A percentile compares a stretch with the other conserved stretches of the same genome.
Evolutionary conservation across 2,329 filamentous ascomycete genomes (phyloP).

Genomic region (Cucurbitaria berberidis): DNA sequence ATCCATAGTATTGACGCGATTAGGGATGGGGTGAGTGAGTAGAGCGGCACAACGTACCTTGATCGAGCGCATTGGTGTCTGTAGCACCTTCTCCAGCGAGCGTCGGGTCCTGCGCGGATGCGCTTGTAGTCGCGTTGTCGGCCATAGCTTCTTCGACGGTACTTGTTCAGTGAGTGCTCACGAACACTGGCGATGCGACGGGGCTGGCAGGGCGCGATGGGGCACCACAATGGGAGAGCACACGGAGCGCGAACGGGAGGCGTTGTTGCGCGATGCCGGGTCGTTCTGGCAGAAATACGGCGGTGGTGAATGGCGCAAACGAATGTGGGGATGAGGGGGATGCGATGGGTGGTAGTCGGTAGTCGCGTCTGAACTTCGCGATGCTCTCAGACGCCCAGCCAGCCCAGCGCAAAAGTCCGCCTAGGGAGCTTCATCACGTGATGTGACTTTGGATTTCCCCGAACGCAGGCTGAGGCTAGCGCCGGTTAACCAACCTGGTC

Average conservation of each 20-base stretch:
- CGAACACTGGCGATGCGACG: conserved; percentile 26
- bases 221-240: conserved; percentile 16
- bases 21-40: conserved; percentile 1
- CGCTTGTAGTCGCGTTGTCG: conserved; percentile 41
- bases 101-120: conserved; percentile 34
- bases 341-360: conserved; percentile 35
- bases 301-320: conserved; percentile 23
- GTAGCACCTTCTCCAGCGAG: conserved; percentile 32
- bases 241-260: conserved; percentile 15
- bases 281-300: neutral
- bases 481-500: conserved; percentile 23
- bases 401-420: conserved; percentile 23
- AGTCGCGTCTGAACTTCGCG: conserved; percentile 44
- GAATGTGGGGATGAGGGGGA: conserved; percentile 37
- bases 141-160: conserved; percentile 41
- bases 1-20: conserved; percentile 15
- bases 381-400: conserved; percentile 34
- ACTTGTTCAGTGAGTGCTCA: no score
- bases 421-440: conserved; percentile 29
- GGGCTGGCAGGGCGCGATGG: conserved; percentile 24
- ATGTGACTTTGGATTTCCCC: no score
- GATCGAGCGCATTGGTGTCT: conserved; percentile 33
- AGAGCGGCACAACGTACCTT: conserved; percentile 35
- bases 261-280: conserved; percentile 11
- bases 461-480: conserved; percentile 19